A percentile compares a stretch with the other conserved stretches of the same genome.
These are phyloP conservation scores for Spathaspora passalidarum DNA, from an alignment of 805 yeast species.

Conservation along the genomic window DNA sequence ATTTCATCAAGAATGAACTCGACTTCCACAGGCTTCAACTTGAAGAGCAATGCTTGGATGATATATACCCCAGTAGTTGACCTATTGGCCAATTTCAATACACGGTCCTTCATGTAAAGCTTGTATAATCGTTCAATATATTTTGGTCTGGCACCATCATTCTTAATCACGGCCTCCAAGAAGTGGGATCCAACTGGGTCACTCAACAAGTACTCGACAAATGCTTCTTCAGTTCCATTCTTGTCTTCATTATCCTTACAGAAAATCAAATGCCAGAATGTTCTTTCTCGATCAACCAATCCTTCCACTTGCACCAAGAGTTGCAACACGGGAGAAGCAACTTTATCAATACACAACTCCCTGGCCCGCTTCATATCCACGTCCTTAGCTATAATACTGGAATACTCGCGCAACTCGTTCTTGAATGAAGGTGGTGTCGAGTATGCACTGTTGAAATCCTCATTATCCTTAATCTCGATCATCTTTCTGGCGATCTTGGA, in stretches of 20 bases:
- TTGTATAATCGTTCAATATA: conserved; percentile 68
- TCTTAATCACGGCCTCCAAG: conserved; percentile 66
- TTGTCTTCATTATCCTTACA: conserved; percentile 44
- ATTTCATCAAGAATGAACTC: conserved; percentile 59
- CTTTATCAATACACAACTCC: conserved; percentile 70
- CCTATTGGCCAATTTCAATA: conserved; percentile 71
- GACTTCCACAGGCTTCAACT: conserved; percentile 61
- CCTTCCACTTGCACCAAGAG: conserved; percentile 78
- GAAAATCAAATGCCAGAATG: conserved; percentile 66
- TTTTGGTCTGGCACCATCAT: conserved; percentile 58
- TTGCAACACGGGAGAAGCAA: conserved; percentile 88
- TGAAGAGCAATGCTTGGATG: conserved; percentile 65
- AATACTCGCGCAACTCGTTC: conserved; percentile 50
- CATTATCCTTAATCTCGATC: conserved; percentile 82
- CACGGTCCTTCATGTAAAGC: conserved; percentile 69
- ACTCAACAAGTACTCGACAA: conserved; percentile 76
- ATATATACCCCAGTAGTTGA: conserved; percentile 84
- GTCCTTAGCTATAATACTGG: conserved; percentile 35
- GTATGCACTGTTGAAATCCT: conserved; percentile 63
- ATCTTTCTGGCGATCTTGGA: conserved; percentile 88
- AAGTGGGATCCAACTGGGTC: conserved; percentile 95
- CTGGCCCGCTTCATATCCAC: conserved; percentile 47
- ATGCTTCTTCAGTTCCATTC: conserved; percentile 67
- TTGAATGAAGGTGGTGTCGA: conserved; percentile 71
- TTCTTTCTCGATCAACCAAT: conserved; percentile 68